phyloP scores from a whole-genome alignment of 169 alveolate species.

The Amoebophrya sp. region DNA sequence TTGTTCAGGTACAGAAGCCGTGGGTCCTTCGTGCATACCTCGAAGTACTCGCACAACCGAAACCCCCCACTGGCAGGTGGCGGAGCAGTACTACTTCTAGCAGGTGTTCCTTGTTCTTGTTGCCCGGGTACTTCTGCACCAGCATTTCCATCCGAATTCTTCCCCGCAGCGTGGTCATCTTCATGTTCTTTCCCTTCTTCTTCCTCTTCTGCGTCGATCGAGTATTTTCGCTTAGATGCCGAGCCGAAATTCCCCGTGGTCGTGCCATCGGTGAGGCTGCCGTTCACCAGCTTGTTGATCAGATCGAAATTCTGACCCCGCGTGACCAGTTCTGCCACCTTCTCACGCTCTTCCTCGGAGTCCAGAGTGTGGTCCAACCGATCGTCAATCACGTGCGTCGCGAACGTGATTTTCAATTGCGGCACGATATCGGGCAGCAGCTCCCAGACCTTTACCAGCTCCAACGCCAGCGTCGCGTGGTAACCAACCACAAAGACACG shows the following conservation, averaged over 20 bases:
- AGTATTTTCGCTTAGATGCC: too few species aligned
- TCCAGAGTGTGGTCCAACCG: background rate
- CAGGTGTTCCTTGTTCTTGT: too few species aligned
- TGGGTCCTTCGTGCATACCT: background rate
- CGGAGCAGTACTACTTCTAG: too few species aligned
- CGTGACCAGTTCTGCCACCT: background rate
- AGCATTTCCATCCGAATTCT: too few species aligned
- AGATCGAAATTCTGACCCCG: background rate
- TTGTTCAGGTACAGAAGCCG: background rate
- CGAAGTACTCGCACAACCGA: background rate
- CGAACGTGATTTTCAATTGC: background rate
- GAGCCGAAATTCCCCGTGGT: too few species aligned
- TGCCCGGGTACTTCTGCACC: too few species aligned
- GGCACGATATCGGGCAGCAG: background rate
- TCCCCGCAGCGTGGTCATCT: too few species aligned
- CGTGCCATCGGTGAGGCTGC: too few species aligned
- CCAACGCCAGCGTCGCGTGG: background rate
- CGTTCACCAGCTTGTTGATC: background rate
- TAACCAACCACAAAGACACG: background rate
- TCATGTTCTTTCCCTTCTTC: too few species aligned
- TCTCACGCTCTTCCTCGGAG: background rate
- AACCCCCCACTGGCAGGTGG: background rate
- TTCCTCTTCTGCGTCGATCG: too few species aligned
- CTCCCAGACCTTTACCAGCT: background rate
- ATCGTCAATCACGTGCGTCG: background rate